Conservation (phyloP, 768 basidiomycete species). For the Tephrocybe rancida region DNA sequence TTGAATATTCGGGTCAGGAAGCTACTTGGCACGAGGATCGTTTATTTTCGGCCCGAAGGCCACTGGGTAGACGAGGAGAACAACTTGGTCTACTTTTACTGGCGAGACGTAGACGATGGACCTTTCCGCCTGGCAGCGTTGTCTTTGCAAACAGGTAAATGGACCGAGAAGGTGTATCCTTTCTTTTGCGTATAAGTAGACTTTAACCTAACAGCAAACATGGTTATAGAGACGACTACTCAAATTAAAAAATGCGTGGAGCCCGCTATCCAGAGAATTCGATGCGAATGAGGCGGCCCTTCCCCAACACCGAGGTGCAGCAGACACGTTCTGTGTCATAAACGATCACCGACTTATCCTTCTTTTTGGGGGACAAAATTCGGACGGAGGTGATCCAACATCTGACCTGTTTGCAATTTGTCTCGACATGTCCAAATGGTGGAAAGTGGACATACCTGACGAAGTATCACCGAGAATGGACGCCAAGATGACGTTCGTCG, state of each 20-base stretch:
- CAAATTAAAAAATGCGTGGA: background rate
- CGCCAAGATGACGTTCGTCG: slow-evolving; percentile 1
- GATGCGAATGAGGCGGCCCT: background rate
- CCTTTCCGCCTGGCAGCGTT: background rate
- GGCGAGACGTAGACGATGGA: background rate
- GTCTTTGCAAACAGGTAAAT: background rate
- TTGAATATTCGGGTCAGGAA: background rate
- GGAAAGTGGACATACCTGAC: background rate
- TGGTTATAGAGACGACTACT: background rate
- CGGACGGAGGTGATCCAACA: background rate
- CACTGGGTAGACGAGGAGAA: slow-evolving; percentile 1
- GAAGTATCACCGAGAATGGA: background rate
- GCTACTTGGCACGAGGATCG: background rate
- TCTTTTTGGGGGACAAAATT: slow-evolving; percentile 2
- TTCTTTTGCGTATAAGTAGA: background rate
- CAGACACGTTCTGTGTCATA: background rate
- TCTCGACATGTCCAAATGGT: slow-evolving; percentile 4
- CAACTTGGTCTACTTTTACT: background rate
- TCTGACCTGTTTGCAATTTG: slow-evolving; percentile 1
- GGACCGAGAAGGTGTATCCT: background rate
- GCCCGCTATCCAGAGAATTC: background rate
- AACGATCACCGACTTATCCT: background rate
- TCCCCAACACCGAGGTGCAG: background rate
- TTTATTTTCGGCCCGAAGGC: slow-evolving; percentile 6
- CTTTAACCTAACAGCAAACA: background rate